phyloP scores from a whole-genome alignment of 345 rosid genomes.

The Brassica nigra region DNA sequence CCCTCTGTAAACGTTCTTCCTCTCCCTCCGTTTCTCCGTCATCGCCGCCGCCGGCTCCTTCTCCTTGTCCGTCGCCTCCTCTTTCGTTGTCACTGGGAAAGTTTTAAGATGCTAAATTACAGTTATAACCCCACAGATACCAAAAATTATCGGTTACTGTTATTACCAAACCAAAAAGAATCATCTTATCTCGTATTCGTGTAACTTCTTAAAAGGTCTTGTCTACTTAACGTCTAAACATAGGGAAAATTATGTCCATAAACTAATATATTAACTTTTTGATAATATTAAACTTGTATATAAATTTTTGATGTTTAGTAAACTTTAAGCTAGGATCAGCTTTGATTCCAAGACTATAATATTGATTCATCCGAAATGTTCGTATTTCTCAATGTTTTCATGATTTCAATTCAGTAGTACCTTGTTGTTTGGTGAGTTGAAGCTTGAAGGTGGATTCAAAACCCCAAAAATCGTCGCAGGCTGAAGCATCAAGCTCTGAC shows the following conservation, averaged over 20 bases:
- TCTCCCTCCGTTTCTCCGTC: slow-evolving; percentile 43
- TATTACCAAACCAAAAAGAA: not conserved
- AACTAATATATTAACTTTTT: not conserved
- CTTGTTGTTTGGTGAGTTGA: slow-evolving; percentile 28
- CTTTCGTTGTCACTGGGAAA: slow-evolving; percentile 18
- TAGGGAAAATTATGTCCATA: not conserved
- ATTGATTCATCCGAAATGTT: not conserved
- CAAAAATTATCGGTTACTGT: not conserved
- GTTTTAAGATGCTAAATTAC: not conserved
- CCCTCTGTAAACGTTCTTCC: slow-evolving; percentile 86
- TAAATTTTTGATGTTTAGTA: not conserved
- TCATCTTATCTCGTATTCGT: not conserved
- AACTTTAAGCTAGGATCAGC: not conserved
- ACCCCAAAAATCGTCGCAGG: slow-evolving; percentile 51
- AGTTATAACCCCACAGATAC: not conserved
- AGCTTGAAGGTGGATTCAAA: slow-evolving; percentile 37
- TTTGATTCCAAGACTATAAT: not conserved
- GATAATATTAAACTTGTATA: not conserved
- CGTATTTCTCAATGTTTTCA: not conserved
- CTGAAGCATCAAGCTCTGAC: slow-evolving; percentile 57
- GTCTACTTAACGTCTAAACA: not conserved
- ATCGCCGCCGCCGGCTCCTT: slow-evolving; percentile 11
- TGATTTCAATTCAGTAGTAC: slow-evolving; percentile 9
- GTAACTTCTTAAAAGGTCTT: not conserved
- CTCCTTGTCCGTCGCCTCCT: slow-evolving; percentile 17